Evolutionary conservation across 495 filamentous ascomycete genomes (phyloP).

Genomic region (Lichina pygmaea): DNA sequence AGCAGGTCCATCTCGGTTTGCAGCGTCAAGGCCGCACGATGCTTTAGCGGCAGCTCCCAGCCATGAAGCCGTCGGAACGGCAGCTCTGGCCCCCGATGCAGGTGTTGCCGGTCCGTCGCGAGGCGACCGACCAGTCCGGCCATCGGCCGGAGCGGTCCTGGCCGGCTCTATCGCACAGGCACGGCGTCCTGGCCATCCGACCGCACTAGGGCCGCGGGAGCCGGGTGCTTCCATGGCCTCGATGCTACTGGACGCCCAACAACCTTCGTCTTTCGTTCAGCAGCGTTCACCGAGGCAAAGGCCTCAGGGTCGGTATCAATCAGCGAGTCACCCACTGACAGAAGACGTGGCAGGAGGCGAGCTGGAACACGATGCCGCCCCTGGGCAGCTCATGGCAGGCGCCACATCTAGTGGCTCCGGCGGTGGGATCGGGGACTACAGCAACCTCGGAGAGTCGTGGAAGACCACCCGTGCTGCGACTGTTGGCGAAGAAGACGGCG

Average conservation of each 20-base stretch:
- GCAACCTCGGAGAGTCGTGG: slow-evolving; percentile 38
- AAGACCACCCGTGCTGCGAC: slow-evolving; percentile 24
- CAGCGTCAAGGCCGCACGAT: neutral
- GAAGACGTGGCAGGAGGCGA: slow-evolving; percentile 3
- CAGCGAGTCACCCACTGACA: neutral
- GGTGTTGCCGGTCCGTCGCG: neutral
- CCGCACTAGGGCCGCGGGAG: neutral
- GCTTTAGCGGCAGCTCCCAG: neutral
- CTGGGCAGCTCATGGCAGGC: slow-evolving; percentile 1
- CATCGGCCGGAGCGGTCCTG: neutral
- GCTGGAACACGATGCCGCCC: neutral
- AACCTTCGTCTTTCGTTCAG: neutral
- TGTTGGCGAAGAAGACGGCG: slow-evolving; percentile 18
- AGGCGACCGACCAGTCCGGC: neutral
- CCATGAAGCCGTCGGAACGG: neutral
- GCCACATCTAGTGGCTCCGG: slow-evolving; percentile 5
- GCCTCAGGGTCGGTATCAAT: too few relatives aligned
- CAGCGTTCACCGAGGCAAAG: neutral
- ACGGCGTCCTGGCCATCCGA: neutral
- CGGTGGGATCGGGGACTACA: slow-evolving; percentile 21
- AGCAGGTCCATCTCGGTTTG: slow-evolving; percentile 15
- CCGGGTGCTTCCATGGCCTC: neutral
- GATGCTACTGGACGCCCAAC: neutral
- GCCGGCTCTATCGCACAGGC: neutral
- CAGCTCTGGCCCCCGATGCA: neutral